Evolutionary conservation across 2,329 filamentous ascomycete species (phyloP).

Genomic region (Alternaria arbusti): DNA sequence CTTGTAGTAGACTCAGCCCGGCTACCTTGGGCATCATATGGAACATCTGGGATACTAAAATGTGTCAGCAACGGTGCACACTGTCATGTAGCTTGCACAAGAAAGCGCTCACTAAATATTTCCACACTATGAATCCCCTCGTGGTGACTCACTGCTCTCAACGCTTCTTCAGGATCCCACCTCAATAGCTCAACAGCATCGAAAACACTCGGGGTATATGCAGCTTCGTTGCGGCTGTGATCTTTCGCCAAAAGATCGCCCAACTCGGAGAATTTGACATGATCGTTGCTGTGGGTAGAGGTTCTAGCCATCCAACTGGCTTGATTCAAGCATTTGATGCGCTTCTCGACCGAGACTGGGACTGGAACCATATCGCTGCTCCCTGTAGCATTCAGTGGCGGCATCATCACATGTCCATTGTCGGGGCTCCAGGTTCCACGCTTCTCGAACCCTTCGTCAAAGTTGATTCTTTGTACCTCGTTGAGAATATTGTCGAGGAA

Average conservation of each 20-base stretch:
- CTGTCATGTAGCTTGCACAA: not conserved
- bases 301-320: slow-evolving; percentile 70
- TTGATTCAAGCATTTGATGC: slow-evolving; percentile 19
- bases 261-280: slow-evolving; percentile 68
- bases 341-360: slow-evolving; percentile 24
- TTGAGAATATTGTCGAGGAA: slow-evolving; percentile 26
- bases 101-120: slow-evolving; percentile 44
- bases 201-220: slow-evolving; percentile 65
- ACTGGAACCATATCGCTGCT: not conserved
- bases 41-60: slow-evolving; percentile 66
- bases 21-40: slow-evolving; percentile 60
- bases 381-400: not conserved
- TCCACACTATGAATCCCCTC: slow-evolving; percentile 40
- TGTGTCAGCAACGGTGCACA: slow-evolving; percentile 6
- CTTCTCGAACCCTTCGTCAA: slow-evolving; percentile 19
- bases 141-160: slow-evolving; percentile 24
- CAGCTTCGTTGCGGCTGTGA: slow-evolving; percentile 63
- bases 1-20: slow-evolving; percentile 59
- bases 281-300: slow-evolving; percentile 57
- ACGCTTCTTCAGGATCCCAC: slow-evolving; percentile 49
- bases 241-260: slow-evolving; percentile 63
- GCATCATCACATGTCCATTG: slow-evolving; percentile 17
- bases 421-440: slow-evolving; percentile 22
- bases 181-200: slow-evolving; percentile 53
- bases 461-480: slow-evolving; percentile 24